Percentiles rank a stretch among this genome's conserved stretches.
phyloP scores from a whole-genome alignment of 2,329 filamentous ascomycete species.

The Ceratocystis cubensis region DNA sequence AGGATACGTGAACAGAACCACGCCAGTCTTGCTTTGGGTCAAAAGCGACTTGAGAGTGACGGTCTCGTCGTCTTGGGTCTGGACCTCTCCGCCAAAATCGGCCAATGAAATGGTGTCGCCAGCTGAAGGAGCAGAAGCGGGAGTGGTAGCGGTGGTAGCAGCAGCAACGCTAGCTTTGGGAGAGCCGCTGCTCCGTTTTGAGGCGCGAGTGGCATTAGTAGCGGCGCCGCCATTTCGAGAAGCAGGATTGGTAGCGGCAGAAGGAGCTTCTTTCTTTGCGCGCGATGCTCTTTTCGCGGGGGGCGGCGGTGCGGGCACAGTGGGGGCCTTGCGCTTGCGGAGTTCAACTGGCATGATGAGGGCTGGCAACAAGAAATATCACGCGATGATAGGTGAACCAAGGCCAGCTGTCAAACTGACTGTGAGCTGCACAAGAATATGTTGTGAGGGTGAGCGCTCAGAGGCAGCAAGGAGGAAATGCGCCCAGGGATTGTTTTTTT shows the following conservation, averaged over 20 bases:
- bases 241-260: not conserved
- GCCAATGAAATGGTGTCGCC: conserved; percentile 46
- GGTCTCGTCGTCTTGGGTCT: conserved; percentile 72
- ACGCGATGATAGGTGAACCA: not conserved
- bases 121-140: conserved; percentile 29
- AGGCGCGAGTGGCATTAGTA: not conserved
- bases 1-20: conserved; percentile 91
- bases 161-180: not conserved
- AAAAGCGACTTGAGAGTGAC: conserved; percentile 70
- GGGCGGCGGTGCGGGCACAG: conserved; percentile 34
- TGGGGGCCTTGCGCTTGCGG: conserved; percentile 49
- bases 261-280: conserved; percentile 28
- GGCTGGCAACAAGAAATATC: conserved; percentile 11
- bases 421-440: not conserved
- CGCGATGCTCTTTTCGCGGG: conserved; percentile 29
- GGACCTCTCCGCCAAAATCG: conserved; percentile 56
- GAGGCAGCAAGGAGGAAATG: conserved; percentile 21
- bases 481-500: conserved; percentile 22
- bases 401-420: not conserved
- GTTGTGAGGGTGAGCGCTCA: not conserved
- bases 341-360: conserved; percentile 43
- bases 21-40: conserved; percentile 68
- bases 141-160: not conserved
- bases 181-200: not conserved
- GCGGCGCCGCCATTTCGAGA: not conserved